phyloP scores from a whole-genome alignment of 495 filamentous ascomycete genomes.

The Daldinia childiae region DNA sequence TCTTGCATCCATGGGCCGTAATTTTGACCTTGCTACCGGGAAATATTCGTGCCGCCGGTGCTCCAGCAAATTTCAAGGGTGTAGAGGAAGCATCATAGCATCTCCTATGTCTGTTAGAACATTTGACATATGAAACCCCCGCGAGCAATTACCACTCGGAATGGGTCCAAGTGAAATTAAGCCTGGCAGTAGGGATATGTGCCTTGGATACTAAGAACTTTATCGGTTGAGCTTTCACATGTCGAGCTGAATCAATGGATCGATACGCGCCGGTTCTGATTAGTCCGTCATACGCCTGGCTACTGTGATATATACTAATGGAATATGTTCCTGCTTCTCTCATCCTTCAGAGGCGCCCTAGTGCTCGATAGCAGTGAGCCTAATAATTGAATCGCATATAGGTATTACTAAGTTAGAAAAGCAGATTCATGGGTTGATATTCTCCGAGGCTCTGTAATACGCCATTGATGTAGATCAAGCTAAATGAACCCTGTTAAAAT shows the following conservation, averaged over 20 bases:
- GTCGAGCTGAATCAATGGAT: slow-evolving; percentile 2
- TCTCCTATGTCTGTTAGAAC: not conserved
- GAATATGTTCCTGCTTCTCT: too few relatives aligned
- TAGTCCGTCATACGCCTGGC: slow-evolving; percentile 4
- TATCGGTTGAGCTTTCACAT: not conserved
- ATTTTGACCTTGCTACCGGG: slow-evolving; percentile 18
- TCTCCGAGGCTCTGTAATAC: slow-evolving; percentile 18
- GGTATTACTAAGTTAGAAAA: not conserved
- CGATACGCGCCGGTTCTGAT: not conserved
- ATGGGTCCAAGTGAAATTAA: not conserved
- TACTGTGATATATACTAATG: not conserved
- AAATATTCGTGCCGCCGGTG: slow-evolving; percentile 31
- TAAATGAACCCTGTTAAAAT: slow-evolving; percentile 7
- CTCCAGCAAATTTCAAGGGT: not conserved
- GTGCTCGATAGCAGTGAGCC: not conserved
- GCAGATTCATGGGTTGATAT: slow-evolving; percentile 6
- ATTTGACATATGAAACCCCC: slow-evolving; percentile 9
- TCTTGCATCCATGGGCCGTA: slow-evolving; percentile 10
- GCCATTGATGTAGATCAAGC: not conserved
- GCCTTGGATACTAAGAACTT: not conserved
- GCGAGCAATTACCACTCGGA: slow-evolving; percentile 3
- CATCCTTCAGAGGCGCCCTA: not conserved
- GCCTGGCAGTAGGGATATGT: not conserved
- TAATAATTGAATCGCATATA: not conserved
- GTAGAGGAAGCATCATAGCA: not conserved